Evolutionary conservation across 345 rosid genomes (phyloP).

Genomic region (Trapa incisa): DNA sequence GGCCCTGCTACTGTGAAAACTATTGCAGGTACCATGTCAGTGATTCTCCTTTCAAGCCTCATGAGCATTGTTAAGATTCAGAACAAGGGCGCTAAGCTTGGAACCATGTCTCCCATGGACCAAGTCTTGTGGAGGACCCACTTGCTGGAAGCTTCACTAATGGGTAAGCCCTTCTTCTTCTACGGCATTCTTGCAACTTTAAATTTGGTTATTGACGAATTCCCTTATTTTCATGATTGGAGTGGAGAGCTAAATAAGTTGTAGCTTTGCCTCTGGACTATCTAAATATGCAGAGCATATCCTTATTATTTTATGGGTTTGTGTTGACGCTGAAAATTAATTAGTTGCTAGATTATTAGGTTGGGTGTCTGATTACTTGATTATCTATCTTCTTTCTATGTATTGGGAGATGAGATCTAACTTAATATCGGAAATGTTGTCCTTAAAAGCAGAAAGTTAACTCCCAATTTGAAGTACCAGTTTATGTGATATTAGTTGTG

Average conservation of each 20-base stretch:
- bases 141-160: conserved; percentile 89
- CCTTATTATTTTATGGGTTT: no score
- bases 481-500: neutral
- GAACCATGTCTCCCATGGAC: conserved; percentile 98
- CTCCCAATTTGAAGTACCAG: neutral
- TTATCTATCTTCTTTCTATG: neutral
- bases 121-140: conserved; percentile 98
- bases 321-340: neutral
- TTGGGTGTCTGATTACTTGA: neutral
- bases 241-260: neutral
- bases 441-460: neutral
- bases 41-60: conserved; percentile 64
- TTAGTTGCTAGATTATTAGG: neutral
- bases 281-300: no score
- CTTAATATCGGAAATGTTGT: neutral
- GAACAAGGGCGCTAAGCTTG: conserved; percentile 93
- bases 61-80: conserved; percentile 92
- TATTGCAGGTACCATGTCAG: conserved; percentile 79
- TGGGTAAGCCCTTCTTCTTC: conserved; percentile 37
- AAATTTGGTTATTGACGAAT: neutral
- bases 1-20: conserved; percentile 97
- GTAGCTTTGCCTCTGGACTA: neutral
- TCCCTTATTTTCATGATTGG: neutral
- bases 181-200: neutral
- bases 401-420: neutral